Base-by-base conservation (phyloP, 1,139 yeast species). In the Diutina sp. region DNA sequence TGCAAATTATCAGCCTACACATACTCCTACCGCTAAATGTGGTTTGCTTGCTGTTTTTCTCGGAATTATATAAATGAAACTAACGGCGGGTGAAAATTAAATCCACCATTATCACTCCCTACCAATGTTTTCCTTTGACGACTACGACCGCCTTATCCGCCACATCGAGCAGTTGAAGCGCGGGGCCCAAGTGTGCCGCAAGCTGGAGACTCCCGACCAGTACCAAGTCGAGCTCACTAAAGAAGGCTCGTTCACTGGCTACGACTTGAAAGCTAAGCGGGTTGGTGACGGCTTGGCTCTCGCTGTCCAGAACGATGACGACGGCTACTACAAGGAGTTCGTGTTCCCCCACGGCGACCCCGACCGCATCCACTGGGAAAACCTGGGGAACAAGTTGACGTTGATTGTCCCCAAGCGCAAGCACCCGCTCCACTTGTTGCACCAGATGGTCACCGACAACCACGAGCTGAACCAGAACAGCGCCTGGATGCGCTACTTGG, bases 271-370 rank as follows among this genome's bases (percentile, higher is more conserved):
- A 45, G 53, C 53, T 1, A 50, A 50, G 44, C 18, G 53, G 41
- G 28, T 50, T 16, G 53, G 53, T 16, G 29, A 50, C 7, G 53
- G 53, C 29, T n/a, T 50, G 9, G 41, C 53, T 11, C 32, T 50
- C 7, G 53, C 53, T 3, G 45, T 50, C 4, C 29, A 18, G 11
- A 32, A 18, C 32, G 53, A 30, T 28, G 5, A 16, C 12, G 44
- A 32, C 18, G 44, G 44, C 35, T 50, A 50, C 44, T 50, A 50
- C 28, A 30, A 50, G 53, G 53, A 50, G 32, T 50, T 50, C 11
- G 28, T 16, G n/a, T 50, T 50, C 32, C 53, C 53, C 11, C 53
- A 50, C 6, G 53, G 53, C 21, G 44, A 50, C 28, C 44, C 53
- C 14, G 44, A 30, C 7, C 14, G 32, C 9, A 18, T 50, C 18